A percentile compares a stretch with the other conserved stretches of the same genome.
Conservation (phyloP, 371 early-diverging fungal species). For the Dinochytrium kinnereticum region DNA sequence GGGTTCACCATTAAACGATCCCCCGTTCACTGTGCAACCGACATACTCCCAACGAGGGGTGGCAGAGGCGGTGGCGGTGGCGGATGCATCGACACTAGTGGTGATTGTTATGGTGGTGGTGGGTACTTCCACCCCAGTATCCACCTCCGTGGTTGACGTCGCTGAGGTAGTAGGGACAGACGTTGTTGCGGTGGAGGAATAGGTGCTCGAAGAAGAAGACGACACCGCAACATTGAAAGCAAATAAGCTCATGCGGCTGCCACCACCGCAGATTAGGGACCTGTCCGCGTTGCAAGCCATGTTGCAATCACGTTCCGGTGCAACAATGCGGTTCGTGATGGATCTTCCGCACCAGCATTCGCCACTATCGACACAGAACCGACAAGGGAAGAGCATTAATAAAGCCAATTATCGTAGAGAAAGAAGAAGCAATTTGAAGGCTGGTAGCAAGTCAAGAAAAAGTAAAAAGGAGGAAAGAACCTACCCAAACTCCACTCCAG, state of each 20-base stretch:
- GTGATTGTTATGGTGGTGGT: neutral
- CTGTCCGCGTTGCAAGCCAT: neutral
- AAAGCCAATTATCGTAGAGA: no score
- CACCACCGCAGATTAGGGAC: neutral
- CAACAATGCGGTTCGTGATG: neutral
- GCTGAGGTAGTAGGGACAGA: neutral
- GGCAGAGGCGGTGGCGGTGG: neutral
- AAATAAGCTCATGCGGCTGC: slow-evolving; percentile 1
- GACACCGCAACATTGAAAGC: no score
- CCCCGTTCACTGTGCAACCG: slow-evolving; percentile 3
- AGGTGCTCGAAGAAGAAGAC: no score
- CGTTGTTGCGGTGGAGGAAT: no score
- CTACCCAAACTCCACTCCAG: neutral
- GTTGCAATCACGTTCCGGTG: neutral
- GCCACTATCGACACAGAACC: neutral
- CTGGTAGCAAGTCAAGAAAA: neutral
- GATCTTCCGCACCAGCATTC: slow-evolving; percentile 1
- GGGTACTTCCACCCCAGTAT: neutral
- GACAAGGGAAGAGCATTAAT: no score
- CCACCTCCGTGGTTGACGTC: neutral
- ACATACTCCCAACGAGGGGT: slow-evolving; percentile 1
- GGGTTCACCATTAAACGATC: neutral
- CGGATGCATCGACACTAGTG: no score
- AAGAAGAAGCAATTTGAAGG: no score
- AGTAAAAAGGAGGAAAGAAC: neutral